Evolutionary conservation across 75 land plant species (phyloP).

Genomic region (Pinus albicaulis): DNA sequence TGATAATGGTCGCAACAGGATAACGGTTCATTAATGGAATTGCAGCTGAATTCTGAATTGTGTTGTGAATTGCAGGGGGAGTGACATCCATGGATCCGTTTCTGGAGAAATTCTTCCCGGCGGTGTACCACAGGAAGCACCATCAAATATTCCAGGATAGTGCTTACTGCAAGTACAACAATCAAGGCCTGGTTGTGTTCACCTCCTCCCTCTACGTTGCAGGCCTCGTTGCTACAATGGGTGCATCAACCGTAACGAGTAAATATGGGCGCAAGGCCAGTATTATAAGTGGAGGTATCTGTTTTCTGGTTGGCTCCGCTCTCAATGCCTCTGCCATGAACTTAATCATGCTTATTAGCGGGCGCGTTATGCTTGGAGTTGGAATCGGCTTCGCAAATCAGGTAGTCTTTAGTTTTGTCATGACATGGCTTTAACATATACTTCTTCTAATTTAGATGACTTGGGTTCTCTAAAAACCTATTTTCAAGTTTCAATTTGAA

Average conservation of each 20-base stretch:
- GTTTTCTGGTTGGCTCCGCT: slow-evolving; percentile 64
- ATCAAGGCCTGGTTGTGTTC: slow-evolving; percentile 82
- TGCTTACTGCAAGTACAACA: slow-evolving; percentile 87
- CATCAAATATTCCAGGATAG: slow-evolving; percentile 23
- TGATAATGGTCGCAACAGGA: too few relatives aligned
- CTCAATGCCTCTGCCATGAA: slow-evolving; percentile 68
- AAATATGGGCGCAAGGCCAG: slow-evolving; percentile 55
- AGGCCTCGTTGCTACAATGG: slow-evolving; percentile 63
- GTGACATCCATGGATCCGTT: slow-evolving; percentile 92
- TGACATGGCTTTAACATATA: not conserved
- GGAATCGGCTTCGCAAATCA: slow-evolving; percentile 91
- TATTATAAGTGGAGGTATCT: slow-evolving; percentile 64
- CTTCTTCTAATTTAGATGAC: not conserved
- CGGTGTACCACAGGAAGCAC: slow-evolving; percentile 55
- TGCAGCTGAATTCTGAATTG: too few relatives aligned
- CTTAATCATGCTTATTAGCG: slow-evolving; percentile 62
- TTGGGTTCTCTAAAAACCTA: too few relatives aligned
- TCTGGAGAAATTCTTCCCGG: slow-evolving; percentile 73
- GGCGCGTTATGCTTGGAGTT: slow-evolving; percentile 84
- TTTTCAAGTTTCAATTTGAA: too few relatives aligned
- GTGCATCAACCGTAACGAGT: slow-evolving; percentile 68
- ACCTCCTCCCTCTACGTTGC: slow-evolving; percentile 90
- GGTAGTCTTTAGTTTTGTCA: slow-evolving; percentile 22
- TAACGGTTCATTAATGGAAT: too few relatives aligned
- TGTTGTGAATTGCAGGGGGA: slow-evolving; percentile 44